Conservation (phyloP, 345 rosid species). For the Euphorbia peplus region DNA sequence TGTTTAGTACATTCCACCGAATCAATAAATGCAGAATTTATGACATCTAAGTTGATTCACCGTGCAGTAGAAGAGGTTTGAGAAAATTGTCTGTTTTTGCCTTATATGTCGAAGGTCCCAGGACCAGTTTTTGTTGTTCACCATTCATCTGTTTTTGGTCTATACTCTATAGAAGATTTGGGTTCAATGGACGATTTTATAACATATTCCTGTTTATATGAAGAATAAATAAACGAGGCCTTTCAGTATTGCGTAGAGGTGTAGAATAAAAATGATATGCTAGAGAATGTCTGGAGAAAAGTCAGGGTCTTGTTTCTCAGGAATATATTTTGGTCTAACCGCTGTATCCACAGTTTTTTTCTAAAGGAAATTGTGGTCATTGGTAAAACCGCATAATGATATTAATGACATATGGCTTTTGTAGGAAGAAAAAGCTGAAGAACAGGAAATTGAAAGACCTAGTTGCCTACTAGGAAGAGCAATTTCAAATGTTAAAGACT, state of each 20-base stretch:
- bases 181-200: background rate
- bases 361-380: background rate
- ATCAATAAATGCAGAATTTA: slow-evolving; percentile 35
- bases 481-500: slow-evolving; percentile 36
- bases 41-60: slow-evolving; percentile 30
- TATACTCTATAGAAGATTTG: background rate
- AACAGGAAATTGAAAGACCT: slow-evolving; percentile 28
- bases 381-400: slow-evolving; percentile 12
- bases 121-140: background rate
- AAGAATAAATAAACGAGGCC: background rate
- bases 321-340: background rate
- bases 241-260: background rate
- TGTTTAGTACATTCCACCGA: slow-evolving; percentile 35
- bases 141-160: background rate
- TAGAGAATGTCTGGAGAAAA: background rate
- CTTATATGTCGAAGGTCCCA: background rate
- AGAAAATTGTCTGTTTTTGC: slow-evolving; percentile 21
- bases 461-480: slow-evolving; percentile 41
- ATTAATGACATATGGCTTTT: slow-evolving; percentile 19
- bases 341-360: background rate
- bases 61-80: slow-evolving; percentile 47
- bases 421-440: slow-evolving; percentile 50
- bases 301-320: background rate
- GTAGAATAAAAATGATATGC: background rate
- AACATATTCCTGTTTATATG: slow-evolving; percentile 1